Evolutionary conservation across 306 rosid genomes (phyloP).

Genomic region (Rosa chinensis): DNA sequence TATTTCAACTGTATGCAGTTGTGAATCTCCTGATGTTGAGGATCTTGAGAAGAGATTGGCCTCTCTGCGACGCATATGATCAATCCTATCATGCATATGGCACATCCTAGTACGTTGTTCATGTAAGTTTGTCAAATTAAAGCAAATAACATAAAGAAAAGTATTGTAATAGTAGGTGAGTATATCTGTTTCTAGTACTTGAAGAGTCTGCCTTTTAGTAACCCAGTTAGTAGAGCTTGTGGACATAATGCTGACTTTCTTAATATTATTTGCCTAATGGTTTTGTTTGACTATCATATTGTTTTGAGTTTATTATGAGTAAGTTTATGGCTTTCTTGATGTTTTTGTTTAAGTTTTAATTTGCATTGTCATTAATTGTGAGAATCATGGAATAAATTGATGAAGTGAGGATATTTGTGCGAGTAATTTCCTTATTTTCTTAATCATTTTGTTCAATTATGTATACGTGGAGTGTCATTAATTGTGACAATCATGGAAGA

Average conservation of each 20-base stretch:
- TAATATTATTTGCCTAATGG: background rate
- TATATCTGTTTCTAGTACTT: background rate
- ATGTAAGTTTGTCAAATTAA: conserved; percentile 17
- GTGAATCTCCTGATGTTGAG: conserved; percentile 69
- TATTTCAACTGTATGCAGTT: conserved; percentile 36
- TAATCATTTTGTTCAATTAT: too few species aligned
- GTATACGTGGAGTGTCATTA: background rate
- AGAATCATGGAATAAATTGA: too few species aligned
- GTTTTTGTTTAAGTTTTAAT: too few species aligned
- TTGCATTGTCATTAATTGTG: too few species aligned
- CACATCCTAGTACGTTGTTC: background rate
- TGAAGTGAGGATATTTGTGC: too few species aligned
- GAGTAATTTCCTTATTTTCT: too few species aligned
- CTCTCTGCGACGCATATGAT: conserved; percentile 73
- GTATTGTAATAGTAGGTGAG: background rate
- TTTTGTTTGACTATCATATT: background rate
- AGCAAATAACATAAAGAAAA: conserved; percentile 2
- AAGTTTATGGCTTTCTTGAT: background rate
- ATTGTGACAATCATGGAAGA: background rate
- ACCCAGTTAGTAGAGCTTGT: too few species aligned
- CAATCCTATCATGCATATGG: background rate
- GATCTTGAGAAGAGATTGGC: conserved; percentile 95
- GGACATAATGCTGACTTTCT: too few species aligned
- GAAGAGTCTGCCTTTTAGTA: too few species aligned
- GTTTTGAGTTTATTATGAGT: background rate